Base-by-base conservation (phyloP, 129 eudicot species). In the Deinandra increscens region DNA sequence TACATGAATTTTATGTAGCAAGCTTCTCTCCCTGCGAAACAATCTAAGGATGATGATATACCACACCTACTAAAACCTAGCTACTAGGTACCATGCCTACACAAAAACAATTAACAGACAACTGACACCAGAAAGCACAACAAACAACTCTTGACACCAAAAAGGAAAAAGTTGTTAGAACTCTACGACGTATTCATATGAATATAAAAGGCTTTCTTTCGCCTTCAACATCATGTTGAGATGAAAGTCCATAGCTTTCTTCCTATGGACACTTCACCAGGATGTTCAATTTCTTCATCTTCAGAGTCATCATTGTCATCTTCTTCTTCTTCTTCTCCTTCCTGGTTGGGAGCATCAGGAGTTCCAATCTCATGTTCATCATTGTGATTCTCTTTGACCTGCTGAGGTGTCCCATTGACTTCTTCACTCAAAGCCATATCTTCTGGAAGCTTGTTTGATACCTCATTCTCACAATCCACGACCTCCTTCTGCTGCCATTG, bases 221-320 rank as follows among this genome's bases (percentile, higher is more conserved):
- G 54, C 37, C 42, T 71, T 11, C 17, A 9, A 18, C 68, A 23
- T 83, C 78, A 94, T 43, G 99, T 94, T 2, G 96, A 85, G 78
- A 94, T 78, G 67, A 94, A 94, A 26, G 83, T 94, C 99, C 97
- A 94, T 9, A 94, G 79, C 82, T 90, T 94, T 87, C 90, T 90
- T 49, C 97, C 95, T 4, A 94, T 81, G n/a, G 99, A 94, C 39
- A 77, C 97, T 84, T 94, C 88, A 67, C 99, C 99, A 18, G 97
- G 97, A 83, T 90, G 99, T 75, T 81, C 85, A 36, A 69, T 82
- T 75, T 86, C 96, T 8, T 84, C 94, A 3, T 81, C 84, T 3
- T 76, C 88, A 33, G 75, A 74, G 3, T 74, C 83, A 3, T 71
- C 88, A 0, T 66, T 84, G 3, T 60, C 71, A 11, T 68, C 67